Conservation (phyloP, 2,329 filamentous ascomycete species). For the Hypomyces perniciosus region DNA sequence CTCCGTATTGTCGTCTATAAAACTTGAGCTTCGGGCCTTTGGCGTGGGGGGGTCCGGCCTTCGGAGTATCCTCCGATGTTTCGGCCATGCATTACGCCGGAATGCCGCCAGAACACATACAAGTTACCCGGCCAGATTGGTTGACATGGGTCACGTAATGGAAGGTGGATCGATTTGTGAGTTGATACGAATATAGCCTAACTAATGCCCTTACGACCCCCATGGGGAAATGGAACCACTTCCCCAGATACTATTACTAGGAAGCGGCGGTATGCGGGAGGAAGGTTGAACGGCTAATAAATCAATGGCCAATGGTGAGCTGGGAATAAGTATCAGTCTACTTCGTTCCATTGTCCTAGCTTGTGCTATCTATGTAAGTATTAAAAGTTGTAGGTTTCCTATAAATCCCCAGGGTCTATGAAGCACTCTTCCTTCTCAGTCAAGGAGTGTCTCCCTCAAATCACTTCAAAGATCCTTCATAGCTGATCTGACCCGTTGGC, state of each 20-base stretch:
- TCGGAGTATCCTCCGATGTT: neutral
- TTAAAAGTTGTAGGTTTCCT: neutral
- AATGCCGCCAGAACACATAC: neutral
- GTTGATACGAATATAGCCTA: neutral
- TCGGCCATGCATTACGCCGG: neutral
- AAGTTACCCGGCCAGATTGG: too few relatives aligned
- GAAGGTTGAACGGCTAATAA: neutral
- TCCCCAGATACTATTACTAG: neutral
- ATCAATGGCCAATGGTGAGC: neutral
- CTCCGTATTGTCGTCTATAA: too few relatives aligned
- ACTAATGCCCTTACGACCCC: neutral
- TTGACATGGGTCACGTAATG: too few relatives aligned
- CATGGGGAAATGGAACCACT: slow-evolving; percentile 4
- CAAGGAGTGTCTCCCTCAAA: too few relatives aligned
- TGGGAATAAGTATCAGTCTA: neutral
- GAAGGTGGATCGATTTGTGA: neutral
- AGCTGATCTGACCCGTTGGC: neutral
- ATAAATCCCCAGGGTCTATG: neutral
- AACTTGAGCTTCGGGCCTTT: neutral
- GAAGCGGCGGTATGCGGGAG: slow-evolving; percentile 3
- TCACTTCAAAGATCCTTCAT: too few relatives aligned
- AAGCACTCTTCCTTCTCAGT: neutral
- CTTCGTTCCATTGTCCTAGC: neutral
- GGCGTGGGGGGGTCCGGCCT: neutral
- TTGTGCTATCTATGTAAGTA: neutral